These are phyloP conservation scores for Globisporangium nodosum DNA, from an alignment of 352 stramenopile species.

Conservation along the genomic window DNA sequence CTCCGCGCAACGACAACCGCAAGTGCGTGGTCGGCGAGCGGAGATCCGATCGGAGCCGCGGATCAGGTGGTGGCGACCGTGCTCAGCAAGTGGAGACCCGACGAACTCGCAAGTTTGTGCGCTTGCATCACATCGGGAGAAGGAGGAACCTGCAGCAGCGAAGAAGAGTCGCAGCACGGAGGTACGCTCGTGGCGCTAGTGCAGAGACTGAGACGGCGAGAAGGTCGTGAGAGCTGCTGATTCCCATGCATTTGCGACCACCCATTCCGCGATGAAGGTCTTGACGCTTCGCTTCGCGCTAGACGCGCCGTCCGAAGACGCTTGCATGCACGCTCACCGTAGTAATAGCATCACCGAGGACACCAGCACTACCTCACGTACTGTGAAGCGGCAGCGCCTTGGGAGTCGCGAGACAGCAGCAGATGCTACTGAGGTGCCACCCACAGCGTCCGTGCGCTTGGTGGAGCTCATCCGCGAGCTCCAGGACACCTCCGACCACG, in stretches of 20 bases:
- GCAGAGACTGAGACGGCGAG: background rate
- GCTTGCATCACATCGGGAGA: background rate
- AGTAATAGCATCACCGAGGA: background rate
- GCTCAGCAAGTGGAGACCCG: background rate
- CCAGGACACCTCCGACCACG: constrained; percentile 9
- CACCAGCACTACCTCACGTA: background rate
- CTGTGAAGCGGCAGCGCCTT: constrained; percentile 4
- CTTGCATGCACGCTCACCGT: background rate
- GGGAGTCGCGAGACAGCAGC: background rate
- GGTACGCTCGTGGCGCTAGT: background rate
- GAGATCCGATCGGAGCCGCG: background rate
- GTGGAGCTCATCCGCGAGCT: constrained; percentile 55
- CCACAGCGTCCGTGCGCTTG: constrained; percentile 30
- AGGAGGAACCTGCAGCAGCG: background rate
- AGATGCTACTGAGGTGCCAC: background rate
- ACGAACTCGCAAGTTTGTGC: background rate
- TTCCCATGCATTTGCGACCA: background rate
- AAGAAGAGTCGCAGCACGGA: background rate
- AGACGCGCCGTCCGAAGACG: background rate
- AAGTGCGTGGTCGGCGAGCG: background rate
- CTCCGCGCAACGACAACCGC: background rate
- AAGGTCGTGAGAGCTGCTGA: background rate
- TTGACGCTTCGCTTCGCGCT: constrained; percentile 1
- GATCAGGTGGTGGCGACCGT: background rate
- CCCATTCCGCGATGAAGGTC: background rate